phyloP scores from a whole-genome alignment of 208 protist species.

The Vickermania ingenoplastis region DNA sequence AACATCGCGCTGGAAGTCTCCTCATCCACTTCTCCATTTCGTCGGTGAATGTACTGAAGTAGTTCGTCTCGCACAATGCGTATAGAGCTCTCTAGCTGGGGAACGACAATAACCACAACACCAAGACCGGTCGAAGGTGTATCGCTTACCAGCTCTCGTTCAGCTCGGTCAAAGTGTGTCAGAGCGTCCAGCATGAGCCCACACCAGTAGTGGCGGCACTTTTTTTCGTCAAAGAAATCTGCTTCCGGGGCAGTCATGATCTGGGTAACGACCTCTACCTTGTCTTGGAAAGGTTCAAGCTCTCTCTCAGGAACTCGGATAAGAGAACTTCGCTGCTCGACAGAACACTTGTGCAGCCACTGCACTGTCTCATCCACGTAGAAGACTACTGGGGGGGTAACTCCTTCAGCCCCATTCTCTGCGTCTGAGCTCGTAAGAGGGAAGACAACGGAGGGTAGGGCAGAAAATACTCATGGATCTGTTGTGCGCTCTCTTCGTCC shows the following conservation, averaged over 20 bases:
- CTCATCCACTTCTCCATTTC: slow-evolving; percentile 7
- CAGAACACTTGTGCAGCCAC: slow-evolving; percentile 63
- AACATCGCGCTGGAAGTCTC: neutral
- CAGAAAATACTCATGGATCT: slow-evolving; percentile 46
- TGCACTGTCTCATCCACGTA: slow-evolving; percentile 78
- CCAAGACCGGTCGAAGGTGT: neutral
- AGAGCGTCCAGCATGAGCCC: slow-evolving; percentile 42
- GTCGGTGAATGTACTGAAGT: neutral
- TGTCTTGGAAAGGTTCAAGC: slow-evolving; percentile 46
- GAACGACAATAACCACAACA: slow-evolving; percentile 21
- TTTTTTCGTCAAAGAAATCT: slow-evolving; percentile 42
- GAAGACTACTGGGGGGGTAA: slow-evolving; percentile 18
- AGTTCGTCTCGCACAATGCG: neutral
- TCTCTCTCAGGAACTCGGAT: slow-evolving; percentile 43
- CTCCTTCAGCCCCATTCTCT: neutral
- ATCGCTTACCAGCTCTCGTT: slow-evolving; percentile 12
- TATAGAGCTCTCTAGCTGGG: slow-evolving; percentile 1
- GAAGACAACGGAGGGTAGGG: slow-evolving; percentile 5
- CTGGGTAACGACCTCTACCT: slow-evolving; percentile 67
- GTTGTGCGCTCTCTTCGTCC: slow-evolving; percentile 38
- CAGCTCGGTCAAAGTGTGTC: slow-evolving; percentile 44
- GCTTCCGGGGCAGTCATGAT: slow-evolving; percentile 53
- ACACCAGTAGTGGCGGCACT: slow-evolving; percentile 49
- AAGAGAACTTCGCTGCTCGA: slow-evolving; percentile 53
- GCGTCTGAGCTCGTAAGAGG: too few species aligned